Evolutionary conservation across 345 rosid species (phyloP), one percentile per base, ranked within the genome.

Genomic region (Brassica carinata): DNA sequence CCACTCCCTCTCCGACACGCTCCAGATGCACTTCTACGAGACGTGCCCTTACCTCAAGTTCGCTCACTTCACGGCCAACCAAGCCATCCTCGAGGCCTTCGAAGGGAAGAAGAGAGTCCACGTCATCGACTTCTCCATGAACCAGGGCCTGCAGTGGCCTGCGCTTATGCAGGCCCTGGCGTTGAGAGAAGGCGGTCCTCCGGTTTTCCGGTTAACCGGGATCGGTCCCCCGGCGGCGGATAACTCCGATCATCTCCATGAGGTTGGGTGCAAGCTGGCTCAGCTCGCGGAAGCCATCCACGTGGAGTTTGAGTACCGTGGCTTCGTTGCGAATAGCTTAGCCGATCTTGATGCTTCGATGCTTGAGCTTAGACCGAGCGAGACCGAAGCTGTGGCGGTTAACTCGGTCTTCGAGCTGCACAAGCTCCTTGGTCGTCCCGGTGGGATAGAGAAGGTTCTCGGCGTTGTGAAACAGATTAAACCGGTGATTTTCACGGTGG

Each of bases 101-200:
- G 84, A 85, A 71, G 90, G 90, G 9, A 88, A 88, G 59, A 84
- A 81, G 58, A 78, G 91, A 0, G 97, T 92, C 2, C 98, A 91
- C 55, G 94, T 91, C 2, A 88, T 93, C 14, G 95, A 93, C 80
- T 93, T 93, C 57, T 84, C 90, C 1, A 88, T 93, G 86, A 91
- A 89, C 40, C 92, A 90, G 55, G 97, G 98, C 2, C 85, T 90
- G 82, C 98, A 93, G 81, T 93, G 97, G 98, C 94, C 98, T 3
- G 97, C 93, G 4, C 83, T 93, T 62, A 89, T 93, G 92, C 97
- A 91, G 69, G 98, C 98, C 5, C 83, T 93, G 2, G 97, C 98
- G 74, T 81, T 10, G 23, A 82, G 7, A 64, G 98, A 17, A 10
- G 97, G 93, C 1, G 98, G 95, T 1, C 92, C 98, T 3, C 98